Evolutionary conservation across 371 early-diverging fungal species (phyloP).

Genomic region (Gilbertella persicaria): DNA sequence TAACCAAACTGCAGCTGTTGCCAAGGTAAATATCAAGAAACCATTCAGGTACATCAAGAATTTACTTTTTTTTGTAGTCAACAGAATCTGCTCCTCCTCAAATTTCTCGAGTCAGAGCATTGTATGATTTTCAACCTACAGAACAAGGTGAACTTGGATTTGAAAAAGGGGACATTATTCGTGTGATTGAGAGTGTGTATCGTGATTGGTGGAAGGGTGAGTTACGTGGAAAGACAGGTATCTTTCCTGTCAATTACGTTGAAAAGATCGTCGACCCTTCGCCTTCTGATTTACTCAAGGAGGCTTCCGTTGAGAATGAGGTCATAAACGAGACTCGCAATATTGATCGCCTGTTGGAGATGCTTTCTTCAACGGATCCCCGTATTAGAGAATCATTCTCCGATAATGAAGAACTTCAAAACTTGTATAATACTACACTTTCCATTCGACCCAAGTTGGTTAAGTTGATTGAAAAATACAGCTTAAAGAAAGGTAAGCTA

Average conservation of each 20-base stretch:
- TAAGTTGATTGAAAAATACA: slow-evolving; percentile 76
- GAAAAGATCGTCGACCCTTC: slow-evolving; percentile 63
- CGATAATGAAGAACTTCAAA: slow-evolving; percentile 87
- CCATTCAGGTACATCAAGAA: neutral
- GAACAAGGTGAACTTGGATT: slow-evolving; percentile 86
- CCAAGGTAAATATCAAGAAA: slow-evolving; percentile 10
- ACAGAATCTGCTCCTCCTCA: slow-evolving; percentile 32
- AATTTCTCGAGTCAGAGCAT: slow-evolving; percentile 75
- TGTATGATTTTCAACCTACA: slow-evolving; percentile 84
- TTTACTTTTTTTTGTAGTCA: neutral
- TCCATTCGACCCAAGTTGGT: slow-evolving; percentile 79
- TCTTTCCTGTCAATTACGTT: slow-evolving; percentile 90
- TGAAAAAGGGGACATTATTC: slow-evolving; percentile 75
- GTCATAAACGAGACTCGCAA: slow-evolving; percentile 75
- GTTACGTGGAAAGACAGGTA: slow-evolving; percentile 70
- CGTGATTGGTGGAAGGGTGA: slow-evolving; percentile 94
- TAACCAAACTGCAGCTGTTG: slow-evolving; percentile 11
- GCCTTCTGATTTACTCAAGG: slow-evolving; percentile 56
- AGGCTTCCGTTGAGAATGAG: slow-evolving; percentile 69
- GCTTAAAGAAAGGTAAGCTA: slow-evolving; percentile 71
- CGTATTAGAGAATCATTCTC: slow-evolving; percentile 73
- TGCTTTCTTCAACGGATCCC: slow-evolving; percentile 79
- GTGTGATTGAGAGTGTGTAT: slow-evolving; percentile 82
- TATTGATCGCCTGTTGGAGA: slow-evolving; percentile 76
- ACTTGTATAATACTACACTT: slow-evolving; percentile 69